phyloP scores from a whole-genome alignment of 202 grass and related monocot genomes.

The Hordeum pubiflorum region DNA sequence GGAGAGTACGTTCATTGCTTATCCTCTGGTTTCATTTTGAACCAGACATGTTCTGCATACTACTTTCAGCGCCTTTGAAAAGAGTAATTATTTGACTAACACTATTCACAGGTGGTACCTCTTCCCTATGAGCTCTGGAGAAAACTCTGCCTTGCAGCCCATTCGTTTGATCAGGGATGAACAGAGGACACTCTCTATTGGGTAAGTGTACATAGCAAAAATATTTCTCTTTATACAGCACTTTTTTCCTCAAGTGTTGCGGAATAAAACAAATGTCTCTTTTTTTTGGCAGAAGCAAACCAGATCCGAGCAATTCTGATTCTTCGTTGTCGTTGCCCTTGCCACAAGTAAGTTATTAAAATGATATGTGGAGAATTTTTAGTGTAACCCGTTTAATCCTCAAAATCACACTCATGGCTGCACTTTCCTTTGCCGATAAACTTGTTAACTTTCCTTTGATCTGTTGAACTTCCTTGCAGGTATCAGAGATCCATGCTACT shows the following conservation, averaged over 20 bases:
- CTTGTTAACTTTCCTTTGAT: not conserved
- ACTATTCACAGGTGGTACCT: slow-evolving; percentile 71
- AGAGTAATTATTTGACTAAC: slow-evolving; percentile 4
- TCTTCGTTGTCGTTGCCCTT: slow-evolving; percentile 45
- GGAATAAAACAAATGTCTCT: slow-evolving; percentile 10
- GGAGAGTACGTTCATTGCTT: slow-evolving; percentile 67
- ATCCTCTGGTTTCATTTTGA: slow-evolving; percentile 8
- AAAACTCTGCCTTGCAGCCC: slow-evolving; percentile 33
- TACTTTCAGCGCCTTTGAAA: slow-evolving; percentile 5
- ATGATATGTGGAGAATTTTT: not conserved
- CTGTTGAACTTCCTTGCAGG: slow-evolving; percentile 32
- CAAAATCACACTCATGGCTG: not conserved
- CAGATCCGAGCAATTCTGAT: slow-evolving; percentile 29
- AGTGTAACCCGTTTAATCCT: not conserved
- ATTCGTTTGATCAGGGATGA: slow-evolving; percentile 77
- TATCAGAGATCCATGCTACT: slow-evolving; percentile 70
- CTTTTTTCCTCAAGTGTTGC: not conserved
- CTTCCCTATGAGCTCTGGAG: slow-evolving; percentile 40
- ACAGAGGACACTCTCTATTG: slow-evolving; percentile 49
- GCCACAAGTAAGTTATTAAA: slow-evolving; percentile 49
- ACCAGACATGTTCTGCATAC: not conserved
- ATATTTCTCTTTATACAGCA: slow-evolving; percentile 7
- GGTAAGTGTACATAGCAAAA: slow-evolving; percentile 37
- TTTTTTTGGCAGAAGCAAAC: slow-evolving; percentile 37
- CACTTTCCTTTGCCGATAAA: not conserved